phyloP scores from a whole-genome alignment of 2,329 filamentous ascomycete species.

The Cladobotryum mycophilum region DNA sequence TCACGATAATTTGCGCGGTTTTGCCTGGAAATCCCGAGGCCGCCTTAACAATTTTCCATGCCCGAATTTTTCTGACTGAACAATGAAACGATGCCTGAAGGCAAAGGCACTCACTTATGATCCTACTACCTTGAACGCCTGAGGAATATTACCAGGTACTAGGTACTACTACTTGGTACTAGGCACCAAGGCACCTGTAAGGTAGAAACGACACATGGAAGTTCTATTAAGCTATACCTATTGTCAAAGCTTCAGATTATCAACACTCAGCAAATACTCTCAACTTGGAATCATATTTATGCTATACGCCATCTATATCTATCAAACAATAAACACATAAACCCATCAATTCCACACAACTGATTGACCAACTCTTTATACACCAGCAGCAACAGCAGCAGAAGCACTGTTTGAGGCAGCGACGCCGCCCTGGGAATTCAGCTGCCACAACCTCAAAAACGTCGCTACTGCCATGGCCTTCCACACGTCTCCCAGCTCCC shows the following conservation, averaged over 20 bases:
- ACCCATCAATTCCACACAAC: background rate
- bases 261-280: no score
- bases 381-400: no score
- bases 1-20: conserved; percentile 29
- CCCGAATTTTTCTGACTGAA: conserved; percentile 9
- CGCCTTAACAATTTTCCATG: conserved; percentile 32
- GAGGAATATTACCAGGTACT: no score
- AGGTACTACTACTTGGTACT: no score
- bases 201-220: no score
- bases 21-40: conserved; percentile 35
- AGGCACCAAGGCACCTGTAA: no score
- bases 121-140: background rate
- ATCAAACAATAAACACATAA: no score
- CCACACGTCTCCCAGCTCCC: conserved; percentile 36
- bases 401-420: no score
- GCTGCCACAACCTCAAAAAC: conserved; percentile 13
- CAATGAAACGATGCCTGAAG: conserved; percentile 5
- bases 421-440: conserved; percentile 3
- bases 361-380: background rate
- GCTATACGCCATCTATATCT: no score
- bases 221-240: no score
- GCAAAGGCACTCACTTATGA: conserved; percentile 4
- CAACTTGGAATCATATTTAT: no score
- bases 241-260: no score
- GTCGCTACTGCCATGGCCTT: conserved; percentile 37